A percentile compares a stretch with the other conserved stretches of the same genome.
Evolutionary conservation across 108 stramenopile species (phyloP).

Genomic region (Chaetoceros tenuissimus): DNA sequence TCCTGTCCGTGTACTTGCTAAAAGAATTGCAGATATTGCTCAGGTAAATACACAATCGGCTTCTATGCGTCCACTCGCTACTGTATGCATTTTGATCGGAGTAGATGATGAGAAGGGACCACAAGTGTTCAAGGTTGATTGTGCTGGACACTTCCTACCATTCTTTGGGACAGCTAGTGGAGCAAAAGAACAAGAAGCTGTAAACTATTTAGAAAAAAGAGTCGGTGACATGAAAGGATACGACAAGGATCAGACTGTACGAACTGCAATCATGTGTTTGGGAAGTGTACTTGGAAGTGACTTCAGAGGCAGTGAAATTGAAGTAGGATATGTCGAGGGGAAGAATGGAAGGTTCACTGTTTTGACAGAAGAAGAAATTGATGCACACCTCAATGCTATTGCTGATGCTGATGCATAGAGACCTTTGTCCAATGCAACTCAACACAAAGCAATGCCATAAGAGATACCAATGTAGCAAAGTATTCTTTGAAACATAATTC

Average conservation of each 20-base stretch:
- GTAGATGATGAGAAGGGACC: conserved; percentile 98
- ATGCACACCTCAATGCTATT: conserved; percentile 94
- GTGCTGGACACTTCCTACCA: conserved; percentile 95
- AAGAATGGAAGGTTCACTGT: conserved; percentile 63
- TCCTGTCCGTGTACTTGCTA: conserved; percentile 84
- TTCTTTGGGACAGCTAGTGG: conserved; percentile 92
- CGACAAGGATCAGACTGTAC: conserved; percentile 51
- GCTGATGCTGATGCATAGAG: conserved; percentile 92
- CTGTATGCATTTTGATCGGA: conserved; percentile 82
- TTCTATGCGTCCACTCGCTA: conserved; percentile 85
- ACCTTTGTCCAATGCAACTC: no score
- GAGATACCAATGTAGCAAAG: no score
- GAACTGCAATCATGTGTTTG: conserved; percentile 88
- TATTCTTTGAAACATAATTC: no score
- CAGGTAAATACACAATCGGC: conserved; percentile 98
- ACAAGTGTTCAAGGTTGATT: conserved; percentile 94
- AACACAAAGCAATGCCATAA: no score
- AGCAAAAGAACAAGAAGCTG: conserved; percentile 96
- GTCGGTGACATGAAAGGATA: conserved; percentile 64
- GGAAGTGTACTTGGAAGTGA: conserved; percentile 92
- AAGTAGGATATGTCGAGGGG: conserved; percentile 83
- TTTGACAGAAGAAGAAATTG: conserved; percentile 92
- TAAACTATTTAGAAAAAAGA: conserved; percentile 97
- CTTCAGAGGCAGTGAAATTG: conserved; percentile 93
- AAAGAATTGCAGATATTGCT: conserved; percentile 94